Base-by-base conservation (phyloP, 2,329 filamentous ascomycete species). In the Parasarocladium wereldwijsianum region DNA sequence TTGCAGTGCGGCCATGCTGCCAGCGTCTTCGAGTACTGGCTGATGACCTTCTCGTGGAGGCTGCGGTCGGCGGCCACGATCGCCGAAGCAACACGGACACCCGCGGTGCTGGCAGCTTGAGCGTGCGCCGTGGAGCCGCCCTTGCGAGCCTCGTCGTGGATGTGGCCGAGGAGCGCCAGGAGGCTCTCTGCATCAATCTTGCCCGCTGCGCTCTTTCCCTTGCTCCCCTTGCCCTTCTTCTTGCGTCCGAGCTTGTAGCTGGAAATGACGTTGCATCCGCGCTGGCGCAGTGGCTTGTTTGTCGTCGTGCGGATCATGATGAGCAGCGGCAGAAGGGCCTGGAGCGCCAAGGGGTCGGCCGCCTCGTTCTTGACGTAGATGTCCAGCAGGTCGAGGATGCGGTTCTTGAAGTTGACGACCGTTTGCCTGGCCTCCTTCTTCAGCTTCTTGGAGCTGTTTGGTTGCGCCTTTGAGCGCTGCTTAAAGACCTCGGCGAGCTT, bases 341-440 rank as follows among this genome's bases (percentile, higher is more conserved):
- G 62, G 24, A 90, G 69, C 1, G 75, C 70, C 1, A 86, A 58
- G 2, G 67, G 55, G 42, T 74, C 79, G 14, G 65, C 64, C 33
- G 78, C 70, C 52, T 90, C 77, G 41, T 79, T 77, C 50, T 81
- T 85, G 38, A 90, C 64, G 51, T 84, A 96, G 38, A 90, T 79
- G 36, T 79, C 72, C 8, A 96, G 64, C 1, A 96, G 67, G 46
- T 96, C 90, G 4, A 96, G 68, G 5, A 94, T 78, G 24, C 86
- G 80, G 52, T 83, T 82, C 61, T 98, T 98, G 66, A 98, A 93
- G 54, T 87, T 86, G 44, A 93, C 61, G 46, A 96, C 82, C 13
- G 75, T 84, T 41, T 87, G 80, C 47, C 83, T 90, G 32, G 87
- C 86, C 36, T 87, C 79, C 47, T 83, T 83, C 43, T 80, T 79